Percentiles rank a stretch among this genome's conserved stretches.
These are phyloP conservation scores for Chlorella sp. DNA, from an alignment of 139 green algal species.

Conservation along the genomic window DNA sequence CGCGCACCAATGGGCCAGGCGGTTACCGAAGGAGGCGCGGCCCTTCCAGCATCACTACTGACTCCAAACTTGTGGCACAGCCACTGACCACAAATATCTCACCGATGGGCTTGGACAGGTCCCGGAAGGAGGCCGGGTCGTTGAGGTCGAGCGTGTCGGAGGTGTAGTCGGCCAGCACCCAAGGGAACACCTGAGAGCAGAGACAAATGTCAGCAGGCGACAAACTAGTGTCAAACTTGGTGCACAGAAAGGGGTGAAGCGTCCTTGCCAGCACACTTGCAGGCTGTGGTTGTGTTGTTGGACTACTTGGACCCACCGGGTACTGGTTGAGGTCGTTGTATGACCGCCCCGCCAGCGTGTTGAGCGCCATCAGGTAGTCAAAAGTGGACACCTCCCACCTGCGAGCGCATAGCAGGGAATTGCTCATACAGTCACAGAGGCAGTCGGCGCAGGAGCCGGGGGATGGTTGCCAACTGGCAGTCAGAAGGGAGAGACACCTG, in stretches of 20 bases:
- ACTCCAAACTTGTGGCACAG: background rate
- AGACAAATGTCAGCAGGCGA: no score
- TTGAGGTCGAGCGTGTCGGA: slow-evolving; percentile 70
- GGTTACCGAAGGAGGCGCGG: no score
- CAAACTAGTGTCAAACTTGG: no score
- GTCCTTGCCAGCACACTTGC: no score
- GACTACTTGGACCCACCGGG: slow-evolving; percentile 38
- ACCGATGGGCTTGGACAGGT: slow-evolving; percentile 91
- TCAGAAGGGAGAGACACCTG: no score
- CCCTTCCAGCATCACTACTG: no score
- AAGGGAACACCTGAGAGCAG: slow-evolving; percentile 83
- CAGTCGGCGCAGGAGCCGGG: no score
- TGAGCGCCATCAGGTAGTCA: slow-evolving; percentile 91
- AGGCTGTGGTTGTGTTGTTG: no score
- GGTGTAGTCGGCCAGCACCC: slow-evolving; percentile 94
- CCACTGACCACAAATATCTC: background rate
- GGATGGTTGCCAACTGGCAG: no score
- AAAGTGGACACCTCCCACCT: slow-evolving; percentile 66
- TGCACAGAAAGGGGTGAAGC: no score
- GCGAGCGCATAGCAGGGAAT: background rate
- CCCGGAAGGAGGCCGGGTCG: slow-evolving; percentile 73
- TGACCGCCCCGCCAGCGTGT: slow-evolving; percentile 84
- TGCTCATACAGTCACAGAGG: no score
- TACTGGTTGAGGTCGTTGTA: slow-evolving; percentile 90
- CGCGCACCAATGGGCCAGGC: no score